These are phyloP conservation scores for Blastobotrys buckinghamii DNA, from an alignment of 1,139 yeast species.

Conservation along the genomic window DNA sequence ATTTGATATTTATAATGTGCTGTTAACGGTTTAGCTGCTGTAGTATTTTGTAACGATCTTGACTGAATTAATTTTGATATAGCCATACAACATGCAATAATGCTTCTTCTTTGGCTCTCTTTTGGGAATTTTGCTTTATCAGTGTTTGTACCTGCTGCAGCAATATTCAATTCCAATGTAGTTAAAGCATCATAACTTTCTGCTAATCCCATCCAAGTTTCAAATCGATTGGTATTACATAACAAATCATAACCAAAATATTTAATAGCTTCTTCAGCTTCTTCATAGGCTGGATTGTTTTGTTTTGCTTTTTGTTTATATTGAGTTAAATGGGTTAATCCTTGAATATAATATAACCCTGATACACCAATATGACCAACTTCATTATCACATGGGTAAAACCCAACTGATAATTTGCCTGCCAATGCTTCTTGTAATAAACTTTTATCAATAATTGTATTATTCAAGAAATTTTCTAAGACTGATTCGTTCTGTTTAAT, in stretches of 20 bases:
- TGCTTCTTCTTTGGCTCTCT: conserved; percentile 55
- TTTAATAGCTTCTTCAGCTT: conserved; percentile 65
- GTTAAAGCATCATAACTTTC: conserved; percentile 74
- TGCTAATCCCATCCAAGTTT: conserved; percentile 82
- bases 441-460: conserved; percentile 43
- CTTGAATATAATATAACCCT: conserved; percentile 73
- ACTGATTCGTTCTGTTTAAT: conserved; percentile 37
- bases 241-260: conserved; percentile 62
- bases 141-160: conserved; percentile 71
- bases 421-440: conserved; percentile 51
- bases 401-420: conserved; percentile 45
- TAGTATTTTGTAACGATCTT: conserved; percentile 1
- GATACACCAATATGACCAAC: conserved; percentile 36
- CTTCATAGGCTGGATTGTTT: conserved; percentile 68
- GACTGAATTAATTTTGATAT: conserved; percentile 43
- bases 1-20: conserved; percentile 35
- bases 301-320: conserved; percentile 44
- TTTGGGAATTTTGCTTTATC: conserved; percentile 43
- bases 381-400: conserved; percentile 35
- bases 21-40: conserved; percentile 8
- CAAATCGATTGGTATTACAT: conserved; percentile 63
- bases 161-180: conserved; percentile 88
- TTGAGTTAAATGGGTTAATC: conserved; percentile 57
- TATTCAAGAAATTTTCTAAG: conserved; percentile 49
- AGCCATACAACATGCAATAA: conserved; percentile 74